phyloP scores from a whole-genome alignment of 768 basidiomycete genomes.

The Rhizopogon salebrosus region DNA sequence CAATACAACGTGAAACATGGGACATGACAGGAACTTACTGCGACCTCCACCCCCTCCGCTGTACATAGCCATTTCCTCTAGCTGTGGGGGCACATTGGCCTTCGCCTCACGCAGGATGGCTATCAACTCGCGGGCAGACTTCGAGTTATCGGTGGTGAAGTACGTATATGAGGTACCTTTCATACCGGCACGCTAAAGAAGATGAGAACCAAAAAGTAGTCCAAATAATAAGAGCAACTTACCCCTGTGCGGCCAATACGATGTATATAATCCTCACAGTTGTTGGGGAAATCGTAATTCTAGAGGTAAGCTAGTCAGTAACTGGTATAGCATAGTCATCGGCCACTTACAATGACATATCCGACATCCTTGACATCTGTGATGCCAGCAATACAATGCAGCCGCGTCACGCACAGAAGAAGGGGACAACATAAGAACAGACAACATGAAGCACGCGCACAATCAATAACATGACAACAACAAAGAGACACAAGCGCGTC shows the following conservation, averaged over 20 bases:
- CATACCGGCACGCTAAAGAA: slow-evolving; percentile 75
- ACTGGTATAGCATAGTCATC: slow-evolving; percentile 1
- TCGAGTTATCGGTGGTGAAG: slow-evolving; percentile 95
- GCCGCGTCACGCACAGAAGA: slow-evolving; percentile 24
- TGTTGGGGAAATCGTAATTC: slow-evolving; percentile 98
- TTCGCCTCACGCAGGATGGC: slow-evolving; percentile 85
- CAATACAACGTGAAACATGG: background rate
- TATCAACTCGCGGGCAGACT: slow-evolving; percentile 89
- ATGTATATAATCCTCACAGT: slow-evolving; percentile 97
- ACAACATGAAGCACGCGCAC: slow-evolving; percentile 27
- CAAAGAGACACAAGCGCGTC: slow-evolving; percentile 27
- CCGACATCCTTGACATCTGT: slow-evolving; percentile 99
- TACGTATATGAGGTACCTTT: slow-evolving; percentile 93
- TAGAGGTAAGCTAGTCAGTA: slow-evolving; percentile 29
- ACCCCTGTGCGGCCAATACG: slow-evolving; percentile 98
- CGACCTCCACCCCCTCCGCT: slow-evolving; percentile 77
- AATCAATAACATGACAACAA: slow-evolving; percentile 26
- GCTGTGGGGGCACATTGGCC: slow-evolving; percentile 76
- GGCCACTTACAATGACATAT: slow-evolving; percentile 81
- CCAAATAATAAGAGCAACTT: slow-evolving; percentile 17
- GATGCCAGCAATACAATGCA: slow-evolving; percentile 25
- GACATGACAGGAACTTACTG: slow-evolving; percentile 36
- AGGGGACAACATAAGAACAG: slow-evolving; percentile 7
- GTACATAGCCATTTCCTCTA: slow-evolving; percentile 91
- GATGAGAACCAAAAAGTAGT: slow-evolving; percentile 11